Base-by-base conservation (phyloP, 306 rosid genomes). In the Pterocarpus santalinus region DNA sequence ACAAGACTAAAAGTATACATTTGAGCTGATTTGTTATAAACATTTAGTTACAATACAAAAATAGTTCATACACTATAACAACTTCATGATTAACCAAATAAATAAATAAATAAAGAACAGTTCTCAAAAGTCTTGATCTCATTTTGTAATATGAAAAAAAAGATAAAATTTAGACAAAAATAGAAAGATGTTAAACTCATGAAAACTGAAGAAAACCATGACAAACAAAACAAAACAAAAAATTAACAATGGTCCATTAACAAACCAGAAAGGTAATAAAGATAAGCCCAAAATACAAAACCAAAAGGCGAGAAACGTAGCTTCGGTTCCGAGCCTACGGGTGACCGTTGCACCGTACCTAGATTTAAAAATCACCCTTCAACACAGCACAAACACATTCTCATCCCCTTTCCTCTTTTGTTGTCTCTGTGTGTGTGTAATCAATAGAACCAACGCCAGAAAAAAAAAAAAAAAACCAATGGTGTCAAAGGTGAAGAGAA, bases 301-400 rank as follows among this genome's bases (percentile, higher is more conserved):
- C 35, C 13, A 5, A 78, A 7, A 11, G 13, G 58, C 34, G 8
- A 5, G 4, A 32, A 66, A 55, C 61, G 61, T 62, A 83, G 97
- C 84, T 91, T 80, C 95, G 95, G 87, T 34, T 58, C 89, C 97
- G 84, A 89, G 82, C 87, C 95, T 81, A 52, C 73, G 65, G 7
- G 15, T 72, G 90, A 95, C 97, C 99, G 99, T 95, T 95, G 63
- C 66, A 71, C 95, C 97, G 76, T 86, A 86, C 91, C 97, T 14
- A 86, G 60, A 35, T 85, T 90, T 86, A 84, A 92, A 87, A 86
- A 55, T 16, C 34, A 2, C 69, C 53, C 5, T 60, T 3, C 38
- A 67, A 38, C 22, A 28, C 43, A 60, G 3, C 44, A 15, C 32
- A 71, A 16, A 7, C 44, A 36, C 47, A 6, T 41, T 14, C 75